Base-by-base conservation (phyloP, 768 basidiomycete species). In the Gymnopilus dilepis region DNA sequence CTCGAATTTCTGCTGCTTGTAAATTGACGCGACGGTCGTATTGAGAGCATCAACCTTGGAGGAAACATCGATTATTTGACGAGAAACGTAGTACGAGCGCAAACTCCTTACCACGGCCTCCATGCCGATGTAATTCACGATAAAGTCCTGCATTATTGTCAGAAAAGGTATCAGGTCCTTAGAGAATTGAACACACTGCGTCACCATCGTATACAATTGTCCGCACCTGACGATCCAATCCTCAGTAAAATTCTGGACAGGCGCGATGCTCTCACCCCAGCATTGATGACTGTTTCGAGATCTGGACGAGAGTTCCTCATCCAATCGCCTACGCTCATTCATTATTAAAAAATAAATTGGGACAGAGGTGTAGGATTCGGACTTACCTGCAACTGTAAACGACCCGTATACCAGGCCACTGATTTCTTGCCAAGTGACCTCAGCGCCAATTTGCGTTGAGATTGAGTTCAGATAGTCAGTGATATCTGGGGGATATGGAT, bases 141-240 rank as follows among this genome's bases (percentile, higher is more conserved):
- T 84, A 65, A 78, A 84, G 66, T 86, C 84, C 84, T 78, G 13
- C 22, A 21, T 13, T 26, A 19, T 7, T 12, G 37, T 28, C 28
- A 21, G n/a, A 15, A 2, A 31, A 21, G 15, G 17, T 26, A n/a
- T 15, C 11, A n/a, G n/a, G n/a, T n/a, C n/a, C n/a, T 11, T 9
- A 22, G n/a, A 31, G 30, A 34, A 54, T 2, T 17, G 30, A 19
- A 67, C 82, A 43, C 65, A 83, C 84, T 26, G 85, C 86, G 65
- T 87, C 86, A 30, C 86, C 86, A 59, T 82, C 83, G 61, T 78
- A 87, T 11, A 87, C 67, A 57, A 84, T 69, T 19, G 83, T 84
- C 50, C 82, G 70, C 34, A 78, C 71, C 77, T 78, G 12, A 31
- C 15, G 24, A 19, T 8, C 31, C 28, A 40, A 15, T 31, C 37